phyloP scores from a whole-genome alignment of 2,329 filamentous ascomycete species.

The Aaosphaeria pasadenensis region DNA sequence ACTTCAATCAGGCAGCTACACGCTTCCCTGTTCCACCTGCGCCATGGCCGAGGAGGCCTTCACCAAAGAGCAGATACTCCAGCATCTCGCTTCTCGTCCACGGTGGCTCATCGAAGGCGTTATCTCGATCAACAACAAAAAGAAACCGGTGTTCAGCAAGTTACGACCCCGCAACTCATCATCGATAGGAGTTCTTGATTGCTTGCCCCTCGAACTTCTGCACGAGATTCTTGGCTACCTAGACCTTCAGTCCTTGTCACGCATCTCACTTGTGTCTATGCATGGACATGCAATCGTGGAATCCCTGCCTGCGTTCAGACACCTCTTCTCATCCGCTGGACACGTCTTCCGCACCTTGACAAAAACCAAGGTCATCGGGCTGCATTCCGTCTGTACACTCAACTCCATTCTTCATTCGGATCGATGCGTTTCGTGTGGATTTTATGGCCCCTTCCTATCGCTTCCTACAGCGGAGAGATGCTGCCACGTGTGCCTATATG shows the following conservation, averaged over 20 bases:
- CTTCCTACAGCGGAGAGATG: not conserved
- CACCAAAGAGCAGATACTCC: too few relatives aligned
- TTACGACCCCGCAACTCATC: too few relatives aligned
- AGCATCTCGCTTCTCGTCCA: too few relatives aligned
- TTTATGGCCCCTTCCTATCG: not conserved
- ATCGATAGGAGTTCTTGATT: not conserved
- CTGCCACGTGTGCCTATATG: not conserved
- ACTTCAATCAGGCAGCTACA: too few relatives aligned
- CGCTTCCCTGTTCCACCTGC: too few relatives aligned
- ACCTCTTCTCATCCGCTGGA: not conserved
- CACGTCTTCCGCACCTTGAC: not conserved
- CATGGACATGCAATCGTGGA: not conserved
- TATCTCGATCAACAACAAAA: too few relatives aligned
- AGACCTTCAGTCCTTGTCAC: not conserved
- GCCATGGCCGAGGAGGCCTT: too few relatives aligned
- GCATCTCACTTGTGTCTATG: not conserved
- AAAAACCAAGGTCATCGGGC: not conserved
- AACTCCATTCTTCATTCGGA: not conserved
- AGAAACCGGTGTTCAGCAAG: too few relatives aligned
- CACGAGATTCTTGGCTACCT: not conserved
- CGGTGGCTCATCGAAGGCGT: too few relatives aligned
- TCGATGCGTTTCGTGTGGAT: not conserved
- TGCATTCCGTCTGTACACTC: not conserved
- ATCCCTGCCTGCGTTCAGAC: not conserved
- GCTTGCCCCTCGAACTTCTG: not conserved